Conservation (phyloP, 352 stramenopile genomes). For the Pythium sp. region DNA sequence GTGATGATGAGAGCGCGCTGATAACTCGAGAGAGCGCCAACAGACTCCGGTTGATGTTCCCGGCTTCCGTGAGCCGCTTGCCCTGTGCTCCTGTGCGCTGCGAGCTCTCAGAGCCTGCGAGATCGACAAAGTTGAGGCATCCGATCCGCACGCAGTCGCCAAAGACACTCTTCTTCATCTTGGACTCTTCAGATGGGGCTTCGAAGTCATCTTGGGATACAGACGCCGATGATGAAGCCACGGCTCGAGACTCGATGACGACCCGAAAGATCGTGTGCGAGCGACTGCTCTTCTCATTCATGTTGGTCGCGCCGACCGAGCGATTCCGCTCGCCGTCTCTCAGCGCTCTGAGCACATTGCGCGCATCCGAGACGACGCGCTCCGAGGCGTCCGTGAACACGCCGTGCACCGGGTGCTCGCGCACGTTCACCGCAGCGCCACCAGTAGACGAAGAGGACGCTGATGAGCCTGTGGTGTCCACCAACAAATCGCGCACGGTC, state of each 20-base stretch:
- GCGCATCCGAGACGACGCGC: slow-evolving; percentile 35
- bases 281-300: slow-evolving; percentile 59
- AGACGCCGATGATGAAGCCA: neutral
- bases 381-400: slow-evolving; percentile 54
- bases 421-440: slow-evolving; percentile 29
- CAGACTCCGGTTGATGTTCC: slow-evolving; percentile 7
- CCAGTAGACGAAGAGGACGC: slow-evolving; percentile 2
- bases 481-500: slow-evolving; percentile 27
- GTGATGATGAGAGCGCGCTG: neutral
- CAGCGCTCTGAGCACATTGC: slow-evolving; percentile 34
- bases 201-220: neutral
- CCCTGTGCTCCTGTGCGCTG: slow-evolving; percentile 13
- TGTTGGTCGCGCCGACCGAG: slow-evolving; percentile 37
- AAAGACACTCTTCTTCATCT: neutral
- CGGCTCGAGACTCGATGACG: slow-evolving; percentile 27
- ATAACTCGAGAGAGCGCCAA: slow-evolving; percentile 9
- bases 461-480: neutral
- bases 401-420: slow-evolving; percentile 45
- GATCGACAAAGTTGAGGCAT: slow-evolving; percentile 25
- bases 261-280: slow-evolving; percentile 55
- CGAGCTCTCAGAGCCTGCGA: slow-evolving; percentile 24
- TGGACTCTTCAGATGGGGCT: neutral
- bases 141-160: slow-evolving; percentile 29
- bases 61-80: slow-evolving; percentile 15
- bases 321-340: slow-evolving; percentile 43